These are phyloP conservation scores for Phytophthora brassicae DNA, from an alignment of 352 stramenopile species.

Conservation along the genomic window DNA sequence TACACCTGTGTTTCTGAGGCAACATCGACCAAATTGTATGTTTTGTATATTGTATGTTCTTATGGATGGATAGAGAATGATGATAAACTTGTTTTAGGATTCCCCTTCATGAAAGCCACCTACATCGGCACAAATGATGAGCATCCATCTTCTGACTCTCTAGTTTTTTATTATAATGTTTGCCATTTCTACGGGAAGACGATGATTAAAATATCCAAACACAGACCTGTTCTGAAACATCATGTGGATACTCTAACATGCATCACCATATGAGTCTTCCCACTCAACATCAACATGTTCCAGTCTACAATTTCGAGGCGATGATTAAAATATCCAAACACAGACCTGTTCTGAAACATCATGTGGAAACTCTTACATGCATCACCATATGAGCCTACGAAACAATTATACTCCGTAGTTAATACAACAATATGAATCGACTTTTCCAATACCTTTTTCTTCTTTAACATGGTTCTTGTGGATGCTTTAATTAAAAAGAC, in stretches of 20 bases:
- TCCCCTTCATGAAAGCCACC: conserved; percentile 81
- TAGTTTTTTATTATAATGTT: conserved; percentile 8
- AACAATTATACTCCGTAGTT: too few species aligned
- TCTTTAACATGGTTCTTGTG: conserved; percentile 1
- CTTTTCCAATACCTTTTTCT: conserved; percentile 10
- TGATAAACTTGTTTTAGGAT: conserved; percentile 80
- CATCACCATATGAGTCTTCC: conserved; percentile 88
- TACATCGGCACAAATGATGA: conserved; percentile 75
- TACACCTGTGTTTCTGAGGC: conserved; percentile 92
- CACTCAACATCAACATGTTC: conserved; percentile 6
- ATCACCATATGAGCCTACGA: conserved; percentile 87
- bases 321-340: conserved; percentile 77
- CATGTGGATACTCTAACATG: conserved; percentile 88
- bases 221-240: conserved; percentile 90
- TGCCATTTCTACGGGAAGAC: conserved; percentile 27
- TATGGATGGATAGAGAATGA: conserved; percentile 44
- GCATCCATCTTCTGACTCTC: conserved; percentile 60
- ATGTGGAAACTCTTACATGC: conserved; percentile 87
- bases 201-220: conserved; percentile 84
- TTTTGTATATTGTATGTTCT: conserved; percentile 14
- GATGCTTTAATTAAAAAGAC: background rate
- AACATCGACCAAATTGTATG: conserved; percentile 24
- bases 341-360: conserved; percentile 87
- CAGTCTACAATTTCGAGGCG: conserved; percentile 32
- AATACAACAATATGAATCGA: background rate